Evolutionary conservation across 2,329 filamentous ascomycete species (phyloP).

Genomic region (Talaromyces piceae): DNA sequence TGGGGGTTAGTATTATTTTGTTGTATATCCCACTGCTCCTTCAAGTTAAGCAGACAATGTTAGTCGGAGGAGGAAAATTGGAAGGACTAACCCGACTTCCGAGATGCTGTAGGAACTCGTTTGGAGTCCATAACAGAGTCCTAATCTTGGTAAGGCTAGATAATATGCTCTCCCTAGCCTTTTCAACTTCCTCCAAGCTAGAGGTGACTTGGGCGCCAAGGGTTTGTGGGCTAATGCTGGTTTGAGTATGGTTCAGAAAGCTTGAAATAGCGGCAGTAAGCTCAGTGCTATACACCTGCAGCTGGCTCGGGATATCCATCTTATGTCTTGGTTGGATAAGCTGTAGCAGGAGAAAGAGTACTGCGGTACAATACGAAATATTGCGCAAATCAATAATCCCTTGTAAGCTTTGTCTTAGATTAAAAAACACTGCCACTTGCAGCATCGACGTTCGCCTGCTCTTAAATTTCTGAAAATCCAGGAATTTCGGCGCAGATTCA

Average conservation of each 20-base stretch:
- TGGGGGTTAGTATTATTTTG: background rate
- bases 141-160: background rate
- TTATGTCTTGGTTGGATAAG: too few species aligned
- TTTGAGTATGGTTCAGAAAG: background rate
- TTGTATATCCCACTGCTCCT: background rate
- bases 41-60: background rate
- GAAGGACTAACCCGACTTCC: slow-evolving; percentile 10
- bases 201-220: background rate
- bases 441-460: background rate
- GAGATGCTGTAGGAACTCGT: slow-evolving; percentile 20
- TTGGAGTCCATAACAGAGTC: slow-evolving; percentile 24
- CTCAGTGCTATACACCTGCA: slow-evolving; percentile 1
- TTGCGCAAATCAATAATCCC: too few species aligned
- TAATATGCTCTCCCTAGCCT: background rate
- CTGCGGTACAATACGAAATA: too few species aligned
- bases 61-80: background rate
- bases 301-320: background rate
- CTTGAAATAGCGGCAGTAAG: background rate
- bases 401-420: too few species aligned
- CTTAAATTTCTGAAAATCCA: background rate
- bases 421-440: background rate
- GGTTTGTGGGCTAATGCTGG: background rate
- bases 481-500: background rate
- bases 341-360: too few species aligned
- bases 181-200: background rate